phyloP scores from a whole-genome alignment of 208 protist species.

The Leptomonas pyrrhocoris region DNA sequence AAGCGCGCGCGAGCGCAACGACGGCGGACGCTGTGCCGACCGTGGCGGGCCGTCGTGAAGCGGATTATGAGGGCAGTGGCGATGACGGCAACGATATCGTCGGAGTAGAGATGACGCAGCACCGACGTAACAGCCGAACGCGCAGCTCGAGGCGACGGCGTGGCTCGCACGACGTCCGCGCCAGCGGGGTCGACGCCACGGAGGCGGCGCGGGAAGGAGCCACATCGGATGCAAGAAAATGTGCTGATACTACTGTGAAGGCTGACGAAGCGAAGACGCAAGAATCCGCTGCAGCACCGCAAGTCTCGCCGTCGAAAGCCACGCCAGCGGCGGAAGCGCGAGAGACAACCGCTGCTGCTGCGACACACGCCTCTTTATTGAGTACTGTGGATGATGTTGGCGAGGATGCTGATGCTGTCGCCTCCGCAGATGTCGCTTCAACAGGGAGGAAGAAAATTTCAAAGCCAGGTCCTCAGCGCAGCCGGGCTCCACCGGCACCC shows the following conservation, averaged over 20 bases:
- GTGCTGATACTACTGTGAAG: neutral
- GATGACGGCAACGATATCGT: neutral
- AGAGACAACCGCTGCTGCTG: neutral
- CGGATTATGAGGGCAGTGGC: neutral
- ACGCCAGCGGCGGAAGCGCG: neutral
- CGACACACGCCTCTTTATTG: no score
- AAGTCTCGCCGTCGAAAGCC: neutral
- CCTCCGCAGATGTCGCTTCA: neutral
- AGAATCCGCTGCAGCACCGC: neutral
- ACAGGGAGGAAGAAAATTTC: neutral
- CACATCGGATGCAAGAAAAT: neutral
- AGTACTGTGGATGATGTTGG: neutral
- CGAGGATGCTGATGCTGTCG: neutral
- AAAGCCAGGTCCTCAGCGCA: slow-evolving; percentile 8
- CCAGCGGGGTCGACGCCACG: neutral
- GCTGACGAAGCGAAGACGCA: neutral
- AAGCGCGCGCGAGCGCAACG: neutral
- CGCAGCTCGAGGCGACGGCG: slow-evolving; percentile 8
- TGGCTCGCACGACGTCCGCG: neutral
- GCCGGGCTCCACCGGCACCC: neutral
- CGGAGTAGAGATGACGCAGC: neutral
- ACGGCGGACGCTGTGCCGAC: neutral
- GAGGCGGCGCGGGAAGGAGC: neutral
- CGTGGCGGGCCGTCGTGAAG: neutral
- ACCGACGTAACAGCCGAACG: slow-evolving; percentile 7